Evolutionary conservation across 202 grass and related monocot species (phyloP).

Genomic region (Panicum hallii): DNA sequence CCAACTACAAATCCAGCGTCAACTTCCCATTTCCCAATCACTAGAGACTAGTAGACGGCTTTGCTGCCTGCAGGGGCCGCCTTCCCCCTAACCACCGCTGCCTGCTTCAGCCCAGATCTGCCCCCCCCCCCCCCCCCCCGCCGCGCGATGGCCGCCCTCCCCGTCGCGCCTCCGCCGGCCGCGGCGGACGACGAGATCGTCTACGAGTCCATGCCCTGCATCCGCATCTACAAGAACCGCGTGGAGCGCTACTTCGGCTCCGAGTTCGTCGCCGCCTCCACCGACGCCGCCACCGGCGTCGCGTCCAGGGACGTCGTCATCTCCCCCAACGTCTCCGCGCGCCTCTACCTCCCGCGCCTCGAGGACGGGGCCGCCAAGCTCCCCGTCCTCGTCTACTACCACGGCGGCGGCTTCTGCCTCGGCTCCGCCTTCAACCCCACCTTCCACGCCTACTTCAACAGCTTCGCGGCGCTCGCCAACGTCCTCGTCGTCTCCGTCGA

Average conservation of each 20-base stretch:
- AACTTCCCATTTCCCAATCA: neutral
- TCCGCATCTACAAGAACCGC: slow-evolving; percentile 71
- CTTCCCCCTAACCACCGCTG: neutral
- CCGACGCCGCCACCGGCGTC: slow-evolving; percentile 56
- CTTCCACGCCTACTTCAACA: slow-evolving; percentile 77
- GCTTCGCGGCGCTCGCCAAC: slow-evolving; percentile 57
- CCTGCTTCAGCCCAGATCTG: slow-evolving; percentile 40
- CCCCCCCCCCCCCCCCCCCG: neutral
- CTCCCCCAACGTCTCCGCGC: slow-evolving; percentile 55
- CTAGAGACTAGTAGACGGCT: neutral
- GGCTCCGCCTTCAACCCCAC: slow-evolving; percentile 74
- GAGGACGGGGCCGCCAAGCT: slow-evolving; percentile 4
- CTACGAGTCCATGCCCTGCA: slow-evolving; percentile 75
- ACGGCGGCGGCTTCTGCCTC: slow-evolving; percentile 89
- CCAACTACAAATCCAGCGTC: neutral
- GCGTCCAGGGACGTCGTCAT: slow-evolving; percentile 55
- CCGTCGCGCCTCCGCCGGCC: slow-evolving; percentile 36
- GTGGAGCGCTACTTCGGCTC: slow-evolving; percentile 73
- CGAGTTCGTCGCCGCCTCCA: slow-evolving; percentile 60
- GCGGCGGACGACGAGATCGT: slow-evolving; percentile 57
- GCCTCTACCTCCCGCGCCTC: slow-evolving; percentile 54
- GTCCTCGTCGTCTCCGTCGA: slow-evolving; percentile 81
- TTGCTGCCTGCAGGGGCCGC: too few relatives aligned
- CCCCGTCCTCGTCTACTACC: slow-evolving; percentile 81
- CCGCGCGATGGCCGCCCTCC: slow-evolving; percentile 36